These are phyloP conservation scores for Quercus bicolor DNA, from an alignment of 306 rosid species.

Conservation along the genomic window DNA sequence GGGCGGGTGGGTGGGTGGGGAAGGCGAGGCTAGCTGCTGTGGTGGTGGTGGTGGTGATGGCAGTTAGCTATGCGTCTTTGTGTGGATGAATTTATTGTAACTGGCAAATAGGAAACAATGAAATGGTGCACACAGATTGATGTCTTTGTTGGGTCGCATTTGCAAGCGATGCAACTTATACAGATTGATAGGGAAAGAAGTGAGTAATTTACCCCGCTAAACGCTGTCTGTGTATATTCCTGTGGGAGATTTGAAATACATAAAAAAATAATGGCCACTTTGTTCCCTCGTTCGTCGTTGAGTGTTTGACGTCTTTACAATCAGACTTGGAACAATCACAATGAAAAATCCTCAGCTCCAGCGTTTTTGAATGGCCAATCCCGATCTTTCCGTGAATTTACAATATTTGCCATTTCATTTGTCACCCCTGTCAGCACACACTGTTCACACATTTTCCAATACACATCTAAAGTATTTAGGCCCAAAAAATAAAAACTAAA, in stretches of 20 bases:
- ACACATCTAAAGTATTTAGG: background rate
- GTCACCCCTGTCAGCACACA: background rate
- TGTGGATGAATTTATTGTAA: constrained; percentile 30
- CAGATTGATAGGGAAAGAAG: background rate
- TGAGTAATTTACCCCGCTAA: too few relatives aligned
- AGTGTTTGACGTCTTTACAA: constrained; percentile 31
- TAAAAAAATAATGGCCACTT: background rate
- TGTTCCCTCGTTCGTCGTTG: constrained; percentile 10
- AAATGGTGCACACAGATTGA: background rate
- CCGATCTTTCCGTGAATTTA: background rate
- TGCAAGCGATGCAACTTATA: background rate
- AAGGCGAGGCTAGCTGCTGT: constrained; percentile 21
- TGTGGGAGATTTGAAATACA: too few relatives aligned
- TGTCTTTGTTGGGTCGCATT: background rate
- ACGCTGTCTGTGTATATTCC: too few relatives aligned
- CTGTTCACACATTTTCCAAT: background rate
- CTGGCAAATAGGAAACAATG: constrained; percentile 5
- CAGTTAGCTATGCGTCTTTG: constrained; percentile 56
- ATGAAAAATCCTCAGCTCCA: background rate
- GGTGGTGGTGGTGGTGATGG: constrained; percentile 32
- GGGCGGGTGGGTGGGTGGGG: constrained; percentile 9
- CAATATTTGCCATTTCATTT: background rate
- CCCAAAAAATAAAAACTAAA: background rate
- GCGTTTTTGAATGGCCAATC: background rate
- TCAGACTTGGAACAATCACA: constrained; percentile 10